These are phyloP conservation scores for Capsella bursapastoris DNA, from an alignment of 345 rosid species.

Conservation along the genomic window DNA sequence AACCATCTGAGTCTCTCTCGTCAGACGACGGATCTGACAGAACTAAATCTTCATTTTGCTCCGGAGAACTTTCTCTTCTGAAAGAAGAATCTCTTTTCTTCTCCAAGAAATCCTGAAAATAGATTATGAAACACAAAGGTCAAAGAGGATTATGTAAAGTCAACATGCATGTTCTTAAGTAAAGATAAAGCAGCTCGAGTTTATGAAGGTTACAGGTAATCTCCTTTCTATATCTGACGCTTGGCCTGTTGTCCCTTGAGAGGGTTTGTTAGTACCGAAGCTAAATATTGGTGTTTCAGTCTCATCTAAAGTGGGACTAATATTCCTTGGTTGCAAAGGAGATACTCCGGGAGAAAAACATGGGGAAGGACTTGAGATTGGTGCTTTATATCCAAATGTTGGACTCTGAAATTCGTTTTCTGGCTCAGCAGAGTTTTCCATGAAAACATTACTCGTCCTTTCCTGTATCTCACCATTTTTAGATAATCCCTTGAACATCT, in stretches of 20 bases:
- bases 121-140: constrained; percentile 55
- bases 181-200: constrained; percentile 26
- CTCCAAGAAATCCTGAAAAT: constrained; percentile 57
- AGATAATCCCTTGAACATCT: constrained; percentile 41
- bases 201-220: constrained; percentile 59
- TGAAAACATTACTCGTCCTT: constrained; percentile 40
- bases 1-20: constrained; percentile 54
- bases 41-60: constrained; percentile 48
- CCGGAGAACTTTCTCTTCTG: constrained; percentile 41
- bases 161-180: constrained; percentile 18
- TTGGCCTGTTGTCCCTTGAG: constrained; percentile 49
- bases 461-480: constrained; percentile 48
- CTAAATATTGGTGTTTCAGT: constrained; percentile 44
- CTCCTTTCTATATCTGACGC: constrained; percentile 48
- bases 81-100: constrained; percentile 51
- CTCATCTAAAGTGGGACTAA: constrained; percentile 49
- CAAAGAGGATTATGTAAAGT: constrained; percentile 26
- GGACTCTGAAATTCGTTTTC: constrained; percentile 63
- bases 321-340: constrained; percentile 44
- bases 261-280: constrained; percentile 46
- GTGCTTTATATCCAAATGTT: constrained; percentile 58
- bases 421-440: constrained; percentile 45
- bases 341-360: constrained; percentile 54
- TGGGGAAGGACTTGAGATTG: constrained; percentile 51
- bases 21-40: constrained; percentile 57